Evolutionary conservation across 108 stramenopile genomes (phyloP), one percentile per base, ranked within the genome.

Genomic region (Licmophora abbreviata): DNA sequence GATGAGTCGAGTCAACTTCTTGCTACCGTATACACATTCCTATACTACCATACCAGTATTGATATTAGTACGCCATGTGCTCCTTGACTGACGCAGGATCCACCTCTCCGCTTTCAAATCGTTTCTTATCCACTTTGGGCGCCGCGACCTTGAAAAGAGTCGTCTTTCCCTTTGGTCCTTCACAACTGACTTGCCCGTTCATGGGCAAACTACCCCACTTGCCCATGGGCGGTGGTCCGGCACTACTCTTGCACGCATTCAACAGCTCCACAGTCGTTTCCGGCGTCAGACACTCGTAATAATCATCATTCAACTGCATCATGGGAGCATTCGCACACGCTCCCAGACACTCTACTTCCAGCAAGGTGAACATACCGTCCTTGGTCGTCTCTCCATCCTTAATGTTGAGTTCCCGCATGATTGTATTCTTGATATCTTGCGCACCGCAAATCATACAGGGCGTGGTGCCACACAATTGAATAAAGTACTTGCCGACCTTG

Each of bases 321-420:
- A 99, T 99, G 58, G 99, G 99, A 12, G 99, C 99, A 75, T 99
- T 99, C 34, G 97, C 97, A 69, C 99, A 99, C 4, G 97, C 93
- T n/a, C 99, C 99, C 29, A 99, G 72, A 68, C 99, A 99, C 58
- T 99, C 99, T 18, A 99, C 99, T 69, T 99, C 99, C 61, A 95
- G 55, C 20, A 99, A 69, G 24, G 99, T 97, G 61, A 98, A 99
- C 66, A 96, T 44, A 11, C 99, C 97, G 69, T 98, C 97, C 52
- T 76, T 62, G 24, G 96, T 95, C 17, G 97, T 98, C 60, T 92
- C 91, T 27, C 94, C 95, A 53, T 89, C 81, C 69, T 94, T 93
- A 61, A 99, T 99, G 31, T 92, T 94, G 64, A 97, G 76, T 62
- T 97, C 83, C 31, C 95, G 76, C 64, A 85, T 80, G 65, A 99